Conservation (phyloP, 208 protist genomes). For the Wallacemonas collosoma region DNA sequence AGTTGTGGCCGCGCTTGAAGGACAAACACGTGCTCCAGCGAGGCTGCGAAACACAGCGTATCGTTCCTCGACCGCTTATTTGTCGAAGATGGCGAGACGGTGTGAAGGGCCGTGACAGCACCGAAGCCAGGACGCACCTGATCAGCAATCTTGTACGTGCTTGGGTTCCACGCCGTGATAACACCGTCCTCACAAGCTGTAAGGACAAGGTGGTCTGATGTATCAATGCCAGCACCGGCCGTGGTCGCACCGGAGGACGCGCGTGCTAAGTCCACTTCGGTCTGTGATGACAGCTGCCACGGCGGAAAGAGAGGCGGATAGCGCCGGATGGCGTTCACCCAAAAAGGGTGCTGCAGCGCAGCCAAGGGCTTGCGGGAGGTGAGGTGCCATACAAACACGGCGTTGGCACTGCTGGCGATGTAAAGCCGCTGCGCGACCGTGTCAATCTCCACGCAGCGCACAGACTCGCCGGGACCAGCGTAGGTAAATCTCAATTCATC, state of each 20-base stretch:
- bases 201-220: slow-evolving; percentile 29
- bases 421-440: slow-evolving; percentile 35
- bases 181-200: slow-evolving; percentile 50
- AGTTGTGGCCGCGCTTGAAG: slow-evolving; percentile 21
- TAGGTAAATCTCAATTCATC: slow-evolving; percentile 29
- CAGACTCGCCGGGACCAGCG: slow-evolving; percentile 28
- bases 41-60: slow-evolving; percentile 34
- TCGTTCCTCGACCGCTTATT: slow-evolving; percentile 4
- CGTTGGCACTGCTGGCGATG: slow-evolving; percentile 36
- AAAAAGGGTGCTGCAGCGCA: slow-evolving; percentile 30
- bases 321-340: slow-evolving; percentile 54
- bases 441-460: slow-evolving; percentile 51
- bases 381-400: slow-evolving; percentile 45
- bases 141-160: slow-evolving; percentile 37
- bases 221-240: neutral
- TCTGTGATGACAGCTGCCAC: neutral
- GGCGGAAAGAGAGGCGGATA: slow-evolving; percentile 30
- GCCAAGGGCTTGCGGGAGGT: slow-evolving; percentile 26
- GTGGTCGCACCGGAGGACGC: neutral
- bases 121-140: slow-evolving; percentile 17
- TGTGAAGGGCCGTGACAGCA: slow-evolving; percentile 34
- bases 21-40: slow-evolving; percentile 31
- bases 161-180: slow-evolving; percentile 35
- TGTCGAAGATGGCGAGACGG: slow-evolving; percentile 9
- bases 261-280: neutral